Conservation (phyloP, 805 yeast genomes). For the Debaryomyces castellii region DNA sequence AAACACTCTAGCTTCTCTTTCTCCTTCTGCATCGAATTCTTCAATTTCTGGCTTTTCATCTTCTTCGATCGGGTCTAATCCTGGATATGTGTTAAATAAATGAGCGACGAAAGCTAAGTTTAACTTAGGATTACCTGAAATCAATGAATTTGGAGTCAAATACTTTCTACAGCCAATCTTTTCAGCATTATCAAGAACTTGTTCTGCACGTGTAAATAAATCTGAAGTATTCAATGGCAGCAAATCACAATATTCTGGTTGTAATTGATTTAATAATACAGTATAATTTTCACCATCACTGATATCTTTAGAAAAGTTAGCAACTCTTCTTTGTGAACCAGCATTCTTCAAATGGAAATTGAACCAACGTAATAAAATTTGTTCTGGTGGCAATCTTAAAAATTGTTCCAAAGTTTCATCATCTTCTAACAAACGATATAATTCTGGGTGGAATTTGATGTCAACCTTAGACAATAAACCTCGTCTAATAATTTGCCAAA, state of each 20-base stretch:
- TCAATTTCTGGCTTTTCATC: constrained; percentile 90
- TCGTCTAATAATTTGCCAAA: constrained; percentile 97
- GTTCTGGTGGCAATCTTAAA: constrained; percentile 95
- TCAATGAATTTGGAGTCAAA: constrained; percentile 88
- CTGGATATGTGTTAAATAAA: constrained; percentile 94
- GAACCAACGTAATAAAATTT: constrained; percentile 95
- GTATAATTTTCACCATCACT: constrained; percentile 96
- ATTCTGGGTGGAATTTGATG: constrained; percentile 93
- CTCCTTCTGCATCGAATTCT: constrained; percentile 99
- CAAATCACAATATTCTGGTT: constrained; percentile 77
- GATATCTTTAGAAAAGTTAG: constrained; percentile 84
- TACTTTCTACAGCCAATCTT: constrained; percentile 90
- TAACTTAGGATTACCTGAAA: constrained; percentile 94
- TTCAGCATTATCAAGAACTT: constrained; percentile 83
- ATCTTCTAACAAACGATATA: constrained; percentile 89
- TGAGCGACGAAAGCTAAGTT: constrained; percentile 97
- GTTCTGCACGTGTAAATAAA: constrained; percentile 79
- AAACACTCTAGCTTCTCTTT: constrained; percentile 97
- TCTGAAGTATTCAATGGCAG: constrained; percentile 80
- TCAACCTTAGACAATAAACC: constrained; percentile 94
- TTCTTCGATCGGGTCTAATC: constrained; percentile 93
- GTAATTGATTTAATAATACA: constrained; percentile 81
- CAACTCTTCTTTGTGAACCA: constrained; percentile 79
- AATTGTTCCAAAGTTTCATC: constrained; percentile 98
- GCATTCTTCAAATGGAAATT: constrained; percentile 95